Percentiles rank a stretch among this genome's conserved stretches.
phyloP scores from a whole-genome alignment of 2,329 filamentous ascomycete species.

The Coniosporium tulheliwenetii region DNA sequence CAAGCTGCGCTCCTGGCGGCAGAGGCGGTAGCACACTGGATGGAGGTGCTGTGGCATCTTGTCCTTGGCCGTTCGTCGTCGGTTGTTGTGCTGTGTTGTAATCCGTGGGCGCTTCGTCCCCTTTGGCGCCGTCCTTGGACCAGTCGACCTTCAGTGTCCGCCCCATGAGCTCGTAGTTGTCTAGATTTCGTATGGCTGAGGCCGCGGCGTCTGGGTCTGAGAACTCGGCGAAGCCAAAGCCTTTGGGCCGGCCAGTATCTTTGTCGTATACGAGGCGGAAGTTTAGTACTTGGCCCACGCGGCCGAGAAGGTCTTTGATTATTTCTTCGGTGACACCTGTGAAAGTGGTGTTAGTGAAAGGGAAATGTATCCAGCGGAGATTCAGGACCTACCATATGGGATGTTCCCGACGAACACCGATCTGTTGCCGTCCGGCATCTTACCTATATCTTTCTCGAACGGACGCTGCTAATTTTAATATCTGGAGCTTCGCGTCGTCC shows the following conservation, averaged over 20 bases:
- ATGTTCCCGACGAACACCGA: constrained; percentile 80
- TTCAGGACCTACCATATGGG: constrained; percentile 50
- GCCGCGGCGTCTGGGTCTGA: constrained; percentile 83
- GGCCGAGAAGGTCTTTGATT: constrained; percentile 84
- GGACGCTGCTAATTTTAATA: too few relatives aligned
- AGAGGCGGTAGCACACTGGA: constrained; percentile 53
- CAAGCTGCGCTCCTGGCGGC: constrained; percentile 70
- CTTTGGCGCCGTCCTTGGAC: constrained; percentile 74
- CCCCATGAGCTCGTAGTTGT: constrained; percentile 90
- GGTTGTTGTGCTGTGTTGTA: constrained; percentile 27
- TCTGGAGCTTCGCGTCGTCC: too few relatives aligned
- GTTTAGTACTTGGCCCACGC: constrained; percentile 76
- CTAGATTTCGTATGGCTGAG: constrained; percentile 86
- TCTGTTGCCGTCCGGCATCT: constrained; percentile 24
- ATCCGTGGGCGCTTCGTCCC: constrained; percentile 32
- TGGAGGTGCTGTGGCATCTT: constrained; percentile 19
- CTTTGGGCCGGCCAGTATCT: constrained; percentile 86
- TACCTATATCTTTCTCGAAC: constrained; percentile 54
- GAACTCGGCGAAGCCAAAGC: constrained; percentile 94
- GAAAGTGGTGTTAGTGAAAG: neutral
- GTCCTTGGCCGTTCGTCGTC: constrained; percentile 24
- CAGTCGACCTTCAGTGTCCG: constrained; percentile 91
- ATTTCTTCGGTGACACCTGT: constrained; percentile 88
- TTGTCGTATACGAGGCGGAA: constrained; percentile 92
- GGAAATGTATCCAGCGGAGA: neutral